phyloP scores from a whole-genome alignment of 2,329 filamentous ascomycete genomes.

The Tolypocladium inflatum region DNA sequence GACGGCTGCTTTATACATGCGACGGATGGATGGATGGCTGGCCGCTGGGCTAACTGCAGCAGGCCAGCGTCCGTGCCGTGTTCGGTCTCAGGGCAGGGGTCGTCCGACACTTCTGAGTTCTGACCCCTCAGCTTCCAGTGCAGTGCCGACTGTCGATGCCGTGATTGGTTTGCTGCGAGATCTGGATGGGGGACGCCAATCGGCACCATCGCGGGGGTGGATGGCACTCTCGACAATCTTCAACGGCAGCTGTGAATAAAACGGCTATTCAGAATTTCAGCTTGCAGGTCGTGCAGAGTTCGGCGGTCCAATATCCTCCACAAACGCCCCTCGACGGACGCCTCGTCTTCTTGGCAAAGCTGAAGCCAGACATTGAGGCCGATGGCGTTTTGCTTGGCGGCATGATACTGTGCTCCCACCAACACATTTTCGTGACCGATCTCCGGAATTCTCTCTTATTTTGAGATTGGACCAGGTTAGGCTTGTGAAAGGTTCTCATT shows the following conservation, averaged over 20 bases:
- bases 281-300: no score
- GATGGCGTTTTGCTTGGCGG: no score
- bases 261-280: no score
- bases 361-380: no score
- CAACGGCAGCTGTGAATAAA: neutral
- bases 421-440: no score
- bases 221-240: neutral
- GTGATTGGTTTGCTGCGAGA: neutral
- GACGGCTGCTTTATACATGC: slow-evolving; percentile 3
- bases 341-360: no score
- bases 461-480: no score
- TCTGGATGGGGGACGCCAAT: neutral
- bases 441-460: no score
- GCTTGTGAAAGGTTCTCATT: no score
- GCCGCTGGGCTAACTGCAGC: neutral
- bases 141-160: neutral
- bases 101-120: neutral
- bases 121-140: neutral
- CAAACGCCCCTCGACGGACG: no score
- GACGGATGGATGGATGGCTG: neutral
- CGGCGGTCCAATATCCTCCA: no score
- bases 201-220: neutral
- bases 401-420: no score
- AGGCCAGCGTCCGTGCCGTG: neutral
- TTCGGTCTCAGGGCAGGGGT: neutral